Percentiles rank a stretch among this genome's conserved stretches.
Conservation (phyloP, 352 stramenopile species). For the Thalassiosira pacifica region DNA sequence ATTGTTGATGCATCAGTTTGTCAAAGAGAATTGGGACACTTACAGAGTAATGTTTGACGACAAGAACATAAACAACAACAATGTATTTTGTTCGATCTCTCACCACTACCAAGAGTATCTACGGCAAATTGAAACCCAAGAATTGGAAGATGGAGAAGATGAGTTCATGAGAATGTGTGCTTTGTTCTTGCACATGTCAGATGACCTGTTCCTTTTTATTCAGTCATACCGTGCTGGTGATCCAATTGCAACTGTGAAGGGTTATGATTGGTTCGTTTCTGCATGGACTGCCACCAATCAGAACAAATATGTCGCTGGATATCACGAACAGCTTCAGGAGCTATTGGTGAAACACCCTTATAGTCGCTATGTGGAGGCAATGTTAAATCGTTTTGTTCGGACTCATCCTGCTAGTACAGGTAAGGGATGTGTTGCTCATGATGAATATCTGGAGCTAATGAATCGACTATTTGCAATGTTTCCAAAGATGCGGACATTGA, state of each 20-base stretch:
- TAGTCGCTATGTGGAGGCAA: neutral
- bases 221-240: too few species aligned
- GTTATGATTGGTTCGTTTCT: too few species aligned
- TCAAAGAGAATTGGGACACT: neutral
- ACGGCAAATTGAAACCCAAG: neutral
- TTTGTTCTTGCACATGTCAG: too few species aligned
- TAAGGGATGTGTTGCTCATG: too few species aligned
- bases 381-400: constrained; percentile 8
- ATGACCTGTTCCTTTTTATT: too few species aligned
- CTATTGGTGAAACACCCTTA: neutral
- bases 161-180: too few species aligned
- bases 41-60: neutral
- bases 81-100: too few species aligned
- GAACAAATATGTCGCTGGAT: neutral
- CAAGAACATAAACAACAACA: neutral
- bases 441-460: neutral
- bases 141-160: neutral
- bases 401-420: neutral
- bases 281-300: too few species aligned
- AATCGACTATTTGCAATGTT: constrained; percentile 19
- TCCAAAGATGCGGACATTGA: neutral
- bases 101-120: neutral
- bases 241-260: too few species aligned
- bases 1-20: neutral
- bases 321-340: neutral